These are phyloP conservation scores for Salmacisia buchloeana DNA, from an alignment of 1,284 basidiomycete genomes.

Conservation along the genomic window DNA sequence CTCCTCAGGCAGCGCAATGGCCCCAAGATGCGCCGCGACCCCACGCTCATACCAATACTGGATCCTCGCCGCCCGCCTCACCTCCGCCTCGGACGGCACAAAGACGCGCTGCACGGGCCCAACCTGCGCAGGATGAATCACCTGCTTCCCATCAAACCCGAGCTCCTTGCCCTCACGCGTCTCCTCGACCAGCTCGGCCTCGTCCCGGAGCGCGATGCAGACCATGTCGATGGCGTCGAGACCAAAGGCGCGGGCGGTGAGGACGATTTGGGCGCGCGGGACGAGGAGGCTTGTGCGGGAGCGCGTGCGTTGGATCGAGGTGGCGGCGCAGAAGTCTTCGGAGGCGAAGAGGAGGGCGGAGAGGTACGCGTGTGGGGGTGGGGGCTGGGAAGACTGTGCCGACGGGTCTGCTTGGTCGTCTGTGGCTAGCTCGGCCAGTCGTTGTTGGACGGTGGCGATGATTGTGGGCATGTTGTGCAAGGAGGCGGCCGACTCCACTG, in stretches of 20 bases:
- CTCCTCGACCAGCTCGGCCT: constrained; percentile 66
- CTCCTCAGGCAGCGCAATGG: constrained; percentile 60
- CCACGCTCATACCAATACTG: constrained; percentile 52
- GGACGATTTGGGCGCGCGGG: constrained; percentile 76
- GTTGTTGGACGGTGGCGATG: constrained; percentile 20
- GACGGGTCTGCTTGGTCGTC: neutral
- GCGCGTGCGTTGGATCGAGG: constrained; percentile 72
- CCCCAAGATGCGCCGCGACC: constrained; percentile 56
- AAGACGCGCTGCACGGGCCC: constrained; percentile 70
- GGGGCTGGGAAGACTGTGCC: neutral
- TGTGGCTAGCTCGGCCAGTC: neutral
- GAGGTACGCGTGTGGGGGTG: constrained; percentile 11
- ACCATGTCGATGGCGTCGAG: constrained; percentile 78
- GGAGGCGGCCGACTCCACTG: constrained; percentile 38
- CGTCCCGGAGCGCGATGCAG: constrained; percentile 81
- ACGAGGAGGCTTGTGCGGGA: constrained; percentile 72
- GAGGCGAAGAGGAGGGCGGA: constrained; percentile 43
- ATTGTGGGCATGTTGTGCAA: constrained; percentile 36
- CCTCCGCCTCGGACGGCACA: constrained; percentile 68
- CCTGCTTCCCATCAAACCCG: constrained; percentile 60
- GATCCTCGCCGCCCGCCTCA: constrained; percentile 65
- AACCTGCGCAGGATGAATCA: constrained; percentile 84
- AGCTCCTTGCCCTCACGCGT: constrained; percentile 60
- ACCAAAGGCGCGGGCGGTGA: constrained; percentile 75
- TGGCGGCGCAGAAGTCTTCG: constrained; percentile 65